Base-by-base conservation (phyloP, 768 basidiomycete species). In the Rhizopogon vinicolor region DNA sequence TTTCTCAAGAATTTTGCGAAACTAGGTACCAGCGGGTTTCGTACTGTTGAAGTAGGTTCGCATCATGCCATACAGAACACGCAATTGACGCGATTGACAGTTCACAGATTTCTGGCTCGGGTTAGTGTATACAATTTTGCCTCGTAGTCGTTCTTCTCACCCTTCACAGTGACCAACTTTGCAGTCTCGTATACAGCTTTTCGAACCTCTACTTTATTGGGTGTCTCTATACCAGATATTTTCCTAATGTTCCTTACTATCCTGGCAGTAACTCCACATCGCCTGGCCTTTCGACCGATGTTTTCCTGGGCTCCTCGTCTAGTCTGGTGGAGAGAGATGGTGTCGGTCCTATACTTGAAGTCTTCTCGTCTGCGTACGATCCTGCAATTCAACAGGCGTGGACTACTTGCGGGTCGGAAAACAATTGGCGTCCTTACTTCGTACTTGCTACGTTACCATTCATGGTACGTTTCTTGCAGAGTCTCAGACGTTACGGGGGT, bases 51-150 rank as follows among this genome's bases (percentile, higher is more conserved):
- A 79, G 90, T 90, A 60, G 63, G 55, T 59, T 35, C 13, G 29
- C 29, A 48, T 37, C 22, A 44, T 31, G 50, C 39, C 45, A 49
- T n/a, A 28, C 9, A 33, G 28, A 41, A 13, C 41, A 25, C 49
- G 31, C 62, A 33, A 56, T 57, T 58, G 57, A 60, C 50, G 31
- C 16, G 37, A 28, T 48, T 43, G 45, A 1, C 54, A 89, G 85
- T 93, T 93, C 66, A 72, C 85, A 14, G 91, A 92, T 75, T 91
- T 93, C 82, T 93, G 91, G 91, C 77, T 93, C 67, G 91, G 89
- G 89, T 89, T 68, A 53, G 80, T 37, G 65, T 28, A 51, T 13
- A 31, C 2, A 42, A 46, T 3, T 9, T 22, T 41, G 8, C 7
- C 28, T 48, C 2, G 7, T 57, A 3, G 28, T 37, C 41, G 9